Evolutionary conservation across 2,329 filamentous ascomycete genomes (phyloP).

Genomic region (Talaromyces marneffei): DNA sequence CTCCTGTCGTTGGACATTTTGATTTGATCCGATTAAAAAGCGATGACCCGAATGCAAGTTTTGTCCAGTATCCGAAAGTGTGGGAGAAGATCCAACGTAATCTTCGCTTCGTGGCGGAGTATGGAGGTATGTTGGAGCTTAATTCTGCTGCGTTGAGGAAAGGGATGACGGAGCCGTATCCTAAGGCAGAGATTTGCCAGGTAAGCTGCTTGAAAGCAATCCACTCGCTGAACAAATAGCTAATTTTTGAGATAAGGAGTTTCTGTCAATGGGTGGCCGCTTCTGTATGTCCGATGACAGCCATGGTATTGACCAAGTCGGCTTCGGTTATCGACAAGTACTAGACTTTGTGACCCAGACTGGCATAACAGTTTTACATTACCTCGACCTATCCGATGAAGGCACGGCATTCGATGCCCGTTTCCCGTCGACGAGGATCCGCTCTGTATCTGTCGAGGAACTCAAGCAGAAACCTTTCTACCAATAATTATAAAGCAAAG

Average conservation of each 20-base stretch:
- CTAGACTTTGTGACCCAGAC: slow-evolving; percentile 60
- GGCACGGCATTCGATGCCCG: slow-evolving; percentile 25
- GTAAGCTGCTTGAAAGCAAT: slow-evolving; percentile 8
- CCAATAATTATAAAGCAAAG: background rate
- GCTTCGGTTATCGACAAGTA: slow-evolving; percentile 70
- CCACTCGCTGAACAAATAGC: slow-evolving; percentile 9
- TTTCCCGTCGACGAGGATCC: slow-evolving; percentile 33
- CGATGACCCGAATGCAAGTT: slow-evolving; percentile 57
- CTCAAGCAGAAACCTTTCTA: slow-evolving; percentile 21
- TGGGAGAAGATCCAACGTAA: slow-evolving; percentile 74
- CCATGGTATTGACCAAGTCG: slow-evolving; percentile 80
- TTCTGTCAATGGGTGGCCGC: slow-evolving; percentile 64
- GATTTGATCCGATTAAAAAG: slow-evolving; percentile 82
- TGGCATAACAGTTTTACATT: slow-evolving; percentile 36
- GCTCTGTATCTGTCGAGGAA: slow-evolving; percentile 28
- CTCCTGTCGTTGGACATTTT: slow-evolving; percentile 84
- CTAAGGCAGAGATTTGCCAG: slow-evolving; percentile 68
- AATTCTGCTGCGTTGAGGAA: slow-evolving; percentile 86
- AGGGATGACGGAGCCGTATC: slow-evolving; percentile 86
- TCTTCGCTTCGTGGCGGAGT: slow-evolving; percentile 61
- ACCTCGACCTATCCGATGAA: slow-evolving; percentile 24
- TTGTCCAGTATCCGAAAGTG: slow-evolving; percentile 55
- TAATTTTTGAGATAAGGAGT: slow-evolving; percentile 51
- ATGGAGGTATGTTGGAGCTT: slow-evolving; percentile 80
- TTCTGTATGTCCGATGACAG: slow-evolving; percentile 95